These are phyloP conservation scores for Plasmodium vivax DNA, from an alignment of 169 alveolate species.

Conservation along the genomic window DNA sequence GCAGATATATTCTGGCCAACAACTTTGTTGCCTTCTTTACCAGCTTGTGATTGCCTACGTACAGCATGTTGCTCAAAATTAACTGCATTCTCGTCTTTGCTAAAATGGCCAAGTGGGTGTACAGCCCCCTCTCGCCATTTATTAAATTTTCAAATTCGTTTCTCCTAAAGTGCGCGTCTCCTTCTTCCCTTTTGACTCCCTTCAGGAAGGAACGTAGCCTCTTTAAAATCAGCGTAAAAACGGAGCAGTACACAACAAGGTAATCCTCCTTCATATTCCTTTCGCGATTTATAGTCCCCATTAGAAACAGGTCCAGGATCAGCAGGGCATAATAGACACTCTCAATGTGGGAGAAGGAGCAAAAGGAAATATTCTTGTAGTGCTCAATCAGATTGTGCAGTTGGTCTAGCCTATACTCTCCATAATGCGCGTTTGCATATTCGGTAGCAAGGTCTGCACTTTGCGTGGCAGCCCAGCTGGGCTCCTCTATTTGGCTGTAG, in stretches of 20 bases:
- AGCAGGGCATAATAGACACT: slow-evolving; percentile 31
- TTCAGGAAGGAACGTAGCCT: background rate
- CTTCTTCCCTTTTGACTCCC: background rate
- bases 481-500: background rate
- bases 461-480: background rate
- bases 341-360: background rate
- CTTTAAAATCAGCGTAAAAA: slow-evolving; percentile 19
- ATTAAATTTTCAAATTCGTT: background rate
- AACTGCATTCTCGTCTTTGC: slow-evolving; percentile 12
- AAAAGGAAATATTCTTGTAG: background rate
- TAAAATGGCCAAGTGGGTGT: background rate
- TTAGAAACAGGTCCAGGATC: slow-evolving; percentile 32
- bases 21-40: slow-evolving; percentile 13
- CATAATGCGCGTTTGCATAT: slow-evolving; percentile 28
- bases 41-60: background rate
- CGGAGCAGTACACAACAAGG: slow-evolving; percentile 18
- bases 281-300: slow-evolving; percentile 11
- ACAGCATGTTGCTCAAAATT: slow-evolving; percentile 9
- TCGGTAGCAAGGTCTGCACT: slow-evolving; percentile 4
- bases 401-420: slow-evolving; percentile 1
- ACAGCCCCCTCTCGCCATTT: background rate
- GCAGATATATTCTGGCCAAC: slow-evolving; percentile 13
- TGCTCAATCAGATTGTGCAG: slow-evolving; percentile 34
- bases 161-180: background rate
- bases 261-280: background rate